Evolutionary conservation across 1,284 basidiomycete genomes (phyloP), one percentile per base, ranked within the genome.

Genomic region (Taiwanofungus camphoratus): DNA sequence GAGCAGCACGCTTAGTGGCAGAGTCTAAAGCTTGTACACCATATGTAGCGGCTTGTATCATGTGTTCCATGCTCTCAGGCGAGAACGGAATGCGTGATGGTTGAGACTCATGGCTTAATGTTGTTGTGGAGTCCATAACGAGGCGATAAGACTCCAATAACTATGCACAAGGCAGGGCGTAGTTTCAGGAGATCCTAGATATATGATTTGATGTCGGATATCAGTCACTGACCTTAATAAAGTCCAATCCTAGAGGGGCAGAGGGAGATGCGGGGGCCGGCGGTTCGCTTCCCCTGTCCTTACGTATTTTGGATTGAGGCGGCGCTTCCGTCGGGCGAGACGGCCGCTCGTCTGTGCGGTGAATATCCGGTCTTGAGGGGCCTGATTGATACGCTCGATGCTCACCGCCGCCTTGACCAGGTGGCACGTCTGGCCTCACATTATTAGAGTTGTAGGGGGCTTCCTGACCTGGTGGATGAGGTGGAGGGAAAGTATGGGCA

Each of bases 21-120:
- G 67, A 60, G 44, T 76, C 71, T 24, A 82, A 60, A 54, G 75
- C 62, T 51, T 77, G 74, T 42, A 65, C 64, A 15, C 77, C 79
- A 46, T 71, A 69, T 35, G 64, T 67, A 16, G 83, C 74, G 19
- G 70, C 67, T 50, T 70, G 70, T 62, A 67, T 39, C 64, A 76
- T 69, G 45, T 64, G 64, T 15, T 76, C 74, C 21, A 74, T 48
- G 5, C 52, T 56, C 41, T 76, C 73, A n/a, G 50, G 53, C 16
- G 65, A 51, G 24, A 60, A 55, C 8, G 58, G 46, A 20, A 59
- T 58, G 16, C 60, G 58, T 16, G 52, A 45, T 8, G 62, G 49
- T 15, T 56, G 49, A 33, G 60, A 54, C 29, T 61, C 50, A 23
- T 51, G 41, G 44, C 56, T 36, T 37, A 74, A 52, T 49, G 54